Evolutionary conservation across 2,329 filamentous ascomycete species (phyloP), one percentile per base, ranked within the genome.

Genomic region (Aspergillus floridensis): DNA sequence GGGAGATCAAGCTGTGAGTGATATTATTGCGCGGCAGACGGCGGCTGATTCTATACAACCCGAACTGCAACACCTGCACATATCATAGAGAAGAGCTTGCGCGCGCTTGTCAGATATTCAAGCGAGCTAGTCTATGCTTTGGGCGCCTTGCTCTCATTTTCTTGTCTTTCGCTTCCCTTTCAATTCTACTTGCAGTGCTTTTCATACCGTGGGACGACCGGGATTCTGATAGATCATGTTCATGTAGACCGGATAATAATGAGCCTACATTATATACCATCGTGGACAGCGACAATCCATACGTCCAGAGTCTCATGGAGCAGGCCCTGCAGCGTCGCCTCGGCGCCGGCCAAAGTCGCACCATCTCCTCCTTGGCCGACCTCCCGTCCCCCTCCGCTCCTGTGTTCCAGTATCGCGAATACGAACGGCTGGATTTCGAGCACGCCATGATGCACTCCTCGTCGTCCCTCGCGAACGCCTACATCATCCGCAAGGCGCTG

Each of bases 401-500:
- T 26, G 70, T 92, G 4, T 81, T 99, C 2, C 90, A 97, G 74
- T 93, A 96, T 71, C 85, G 86, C 2, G 85, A 90, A 35, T 99
- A 99, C 77, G 95, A 99, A 75, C 81, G 85, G 47, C 85, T 98
- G 60, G 90, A 96, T 72, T 98, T 96, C 74, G 87, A 90, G 57
- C 86, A 89, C 68, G 84, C 90, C 19, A 81, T 89, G 59, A 74
- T 80, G 1, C 81, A 91, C 66, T 77, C 89, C 0, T 72, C 76
- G 0, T 86, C 85, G 0, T 86, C 84, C 11, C 80, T 96, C 1
- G 82, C 91, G 66, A 98, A 97, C 76, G 91, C 91, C 70, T 98
- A 97, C 76, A 85, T 97, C 71, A 96, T 98, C 73, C 90, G 95
- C 69, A 98, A 98, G 80, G 95, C 95, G 0, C 82, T 99, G 21